phyloP scores from a whole-genome alignment of 352 stramenopile species.

The Globisporangium nagaii region DNA sequence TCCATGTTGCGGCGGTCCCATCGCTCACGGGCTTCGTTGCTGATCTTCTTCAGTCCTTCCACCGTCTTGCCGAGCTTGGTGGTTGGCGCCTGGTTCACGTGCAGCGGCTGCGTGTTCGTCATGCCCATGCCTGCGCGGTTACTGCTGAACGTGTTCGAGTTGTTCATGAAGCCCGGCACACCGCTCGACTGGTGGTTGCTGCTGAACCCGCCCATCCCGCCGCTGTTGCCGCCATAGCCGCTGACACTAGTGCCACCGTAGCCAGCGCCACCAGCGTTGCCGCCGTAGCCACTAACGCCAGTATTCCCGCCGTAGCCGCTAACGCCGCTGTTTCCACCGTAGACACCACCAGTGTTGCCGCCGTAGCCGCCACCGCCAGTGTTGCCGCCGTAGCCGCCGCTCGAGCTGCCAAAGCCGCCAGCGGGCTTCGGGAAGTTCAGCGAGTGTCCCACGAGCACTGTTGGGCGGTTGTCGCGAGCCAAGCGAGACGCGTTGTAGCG shows the following conservation, averaged over 20 bases:
- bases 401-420: conserved; percentile 33
- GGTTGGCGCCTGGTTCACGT: conserved; percentile 24
- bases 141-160: conserved; percentile 53
- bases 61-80: conserved; percentile 72
- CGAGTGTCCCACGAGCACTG: conserved; percentile 73
- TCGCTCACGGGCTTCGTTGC: conserved; percentile 66
- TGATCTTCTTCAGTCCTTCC: conserved; percentile 79
- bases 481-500: conserved; percentile 36
- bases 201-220: conserved; percentile 13
- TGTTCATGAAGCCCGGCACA: conserved; percentile 41
- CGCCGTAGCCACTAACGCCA: conserved; percentile 9
- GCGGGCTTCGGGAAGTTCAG: conserved; percentile 66
- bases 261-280: conserved; percentile 19
- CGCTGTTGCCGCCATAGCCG: conserved; percentile 1
- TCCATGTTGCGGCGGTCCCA: conserved; percentile 88
- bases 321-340: conserved; percentile 6
- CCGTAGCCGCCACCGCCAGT: conserved; percentile 27
- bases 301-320: not conserved
- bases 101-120: conserved; percentile 41
- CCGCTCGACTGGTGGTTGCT: conserved; percentile 14
- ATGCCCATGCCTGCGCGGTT: conserved; percentile 38
- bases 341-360: conserved; percentile 11
- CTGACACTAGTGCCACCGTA: conserved; percentile 7
- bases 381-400: conserved; percentile 31
- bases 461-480: conserved; percentile 77